phyloP scores from a whole-genome alignment of 2,329 filamentous ascomycete species.

The Thelonectria blattea region DNA sequence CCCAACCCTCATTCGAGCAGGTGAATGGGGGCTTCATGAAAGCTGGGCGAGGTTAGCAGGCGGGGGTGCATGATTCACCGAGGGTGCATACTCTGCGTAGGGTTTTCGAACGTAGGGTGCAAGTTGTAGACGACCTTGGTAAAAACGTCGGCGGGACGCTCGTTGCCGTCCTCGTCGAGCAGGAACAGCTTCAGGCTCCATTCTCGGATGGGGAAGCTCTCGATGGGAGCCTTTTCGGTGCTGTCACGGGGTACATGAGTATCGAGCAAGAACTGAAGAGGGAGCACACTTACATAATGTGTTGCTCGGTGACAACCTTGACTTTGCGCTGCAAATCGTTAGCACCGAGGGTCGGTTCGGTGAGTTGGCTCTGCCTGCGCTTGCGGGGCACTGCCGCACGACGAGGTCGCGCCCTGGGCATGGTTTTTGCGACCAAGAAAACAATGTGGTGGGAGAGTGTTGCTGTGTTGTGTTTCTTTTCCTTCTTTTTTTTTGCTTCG shows the following conservation, averaged over 20 bases:
- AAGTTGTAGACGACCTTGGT: constrained; percentile 92
- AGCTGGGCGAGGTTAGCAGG: constrained; percentile 53
- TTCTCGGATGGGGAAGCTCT: constrained; percentile 89
- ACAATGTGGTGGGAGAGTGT: neutral
- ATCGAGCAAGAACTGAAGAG: neutral
- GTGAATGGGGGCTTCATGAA: constrained; percentile 86
- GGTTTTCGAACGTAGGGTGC: constrained; percentile 91
- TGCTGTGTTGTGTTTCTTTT: neutral
- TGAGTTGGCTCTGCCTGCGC: constrained; percentile 12
- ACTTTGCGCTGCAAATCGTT: constrained; percentile 74
- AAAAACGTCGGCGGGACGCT: constrained; percentile 83
- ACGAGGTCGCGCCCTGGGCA: constrained; percentile 26
- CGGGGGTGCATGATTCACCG: neutral
- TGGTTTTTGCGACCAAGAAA: neutral
- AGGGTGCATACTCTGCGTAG: constrained; percentile 74
- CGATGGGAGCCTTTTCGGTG: constrained; percentile 80
- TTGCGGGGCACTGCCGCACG: constrained; percentile 25
- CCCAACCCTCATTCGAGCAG: constrained; percentile 95
- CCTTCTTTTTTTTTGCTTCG: neutral
- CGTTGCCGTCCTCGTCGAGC: constrained; percentile 84
- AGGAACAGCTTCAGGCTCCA: constrained; percentile 90
- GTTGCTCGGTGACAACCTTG: constrained; percentile 92
- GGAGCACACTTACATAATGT: constrained; percentile 73
- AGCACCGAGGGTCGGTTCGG: constrained; percentile 29
- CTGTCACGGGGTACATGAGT: constrained; percentile 22